These are phyloP conservation scores for Ceratocystis harringtonii DNA, from an alignment of 2,329 filamentous ascomycete species.

Conservation along the genomic window DNA sequence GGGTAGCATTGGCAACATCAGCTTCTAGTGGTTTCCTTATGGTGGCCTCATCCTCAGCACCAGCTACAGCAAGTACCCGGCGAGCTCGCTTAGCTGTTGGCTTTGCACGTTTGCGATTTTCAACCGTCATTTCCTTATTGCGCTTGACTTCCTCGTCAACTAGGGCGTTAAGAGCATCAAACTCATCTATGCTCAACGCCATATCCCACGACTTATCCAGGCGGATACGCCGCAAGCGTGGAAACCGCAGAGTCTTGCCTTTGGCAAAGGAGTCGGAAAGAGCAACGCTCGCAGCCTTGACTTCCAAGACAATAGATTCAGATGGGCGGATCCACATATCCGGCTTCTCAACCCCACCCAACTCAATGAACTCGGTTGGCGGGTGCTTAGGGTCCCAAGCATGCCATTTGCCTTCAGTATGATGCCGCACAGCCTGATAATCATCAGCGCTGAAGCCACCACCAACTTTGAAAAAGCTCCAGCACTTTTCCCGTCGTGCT, in stretches of 20 bases:
- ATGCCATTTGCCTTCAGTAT: constrained; percentile 78
- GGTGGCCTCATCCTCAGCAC: constrained; percentile 30
- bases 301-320: constrained; percentile 73
- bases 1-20: constrained; percentile 32
- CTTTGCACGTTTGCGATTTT: constrained; percentile 40
- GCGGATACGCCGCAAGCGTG: constrained; percentile 68
- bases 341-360: constrained; percentile 66
- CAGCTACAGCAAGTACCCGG: constrained; percentile 55
- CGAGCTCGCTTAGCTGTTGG: constrained; percentile 45
- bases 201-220: constrained; percentile 74
- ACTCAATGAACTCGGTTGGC: constrained; percentile 62
- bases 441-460: constrained; percentile 77
- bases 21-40: not conserved
- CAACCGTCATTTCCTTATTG: constrained; percentile 58
- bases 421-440: constrained; percentile 66
- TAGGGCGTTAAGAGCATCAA: constrained; percentile 52
- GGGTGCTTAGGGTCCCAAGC: constrained; percentile 68
- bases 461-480: constrained; percentile 97
- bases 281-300: constrained; percentile 72
- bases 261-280: constrained; percentile 64
- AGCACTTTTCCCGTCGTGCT: constrained; percentile 56
- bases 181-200: constrained; percentile 64
- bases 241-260: constrained; percentile 71
- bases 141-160: constrained; percentile 57
- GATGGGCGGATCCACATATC: constrained; percentile 87